phyloP scores from a whole-genome alignment of 768 basidiomycete species.

The Mycena venus region DNA sequence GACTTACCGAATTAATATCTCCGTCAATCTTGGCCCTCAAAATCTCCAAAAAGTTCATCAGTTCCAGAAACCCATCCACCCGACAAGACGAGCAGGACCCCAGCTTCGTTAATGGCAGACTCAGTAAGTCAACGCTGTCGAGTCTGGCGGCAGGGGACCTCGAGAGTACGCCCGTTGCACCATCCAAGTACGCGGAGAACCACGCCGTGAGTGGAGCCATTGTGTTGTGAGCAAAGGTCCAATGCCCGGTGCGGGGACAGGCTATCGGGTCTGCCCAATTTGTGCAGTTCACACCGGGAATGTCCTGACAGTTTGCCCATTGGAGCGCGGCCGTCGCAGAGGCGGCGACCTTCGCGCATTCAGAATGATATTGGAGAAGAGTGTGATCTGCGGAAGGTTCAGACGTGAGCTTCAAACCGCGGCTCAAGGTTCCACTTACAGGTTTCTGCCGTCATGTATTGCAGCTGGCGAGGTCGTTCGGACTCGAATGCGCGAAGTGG shows the following conservation, averaged over 20 bases:
- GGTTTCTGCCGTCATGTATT: neutral
- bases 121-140: neutral
- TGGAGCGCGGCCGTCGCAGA: neutral
- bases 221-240: conserved; percentile 4
- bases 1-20: neutral
- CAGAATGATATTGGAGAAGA: conserved; percentile 13
- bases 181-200: neutral
- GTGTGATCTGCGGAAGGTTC: no score
- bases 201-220: conserved; percentile 5
- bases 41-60: neutral
- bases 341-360: conserved; percentile 1
- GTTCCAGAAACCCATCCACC: neutral
- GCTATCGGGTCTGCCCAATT: neutral
- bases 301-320: neutral
- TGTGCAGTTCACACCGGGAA: neutral
- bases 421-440: no score
- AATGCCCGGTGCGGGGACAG: conserved; percentile 9
- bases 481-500: conserved; percentile 11
- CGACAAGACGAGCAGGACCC: conserved; percentile 1
- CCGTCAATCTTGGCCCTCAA: neutral
- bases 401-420: no score
- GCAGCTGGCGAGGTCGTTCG: neutral
- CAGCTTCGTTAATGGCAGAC: neutral
- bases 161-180: neutral
- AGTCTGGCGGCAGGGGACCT: neutral